These are phyloP conservation scores for Pyrus pyrifolia DNA, from an alignment of 306 rosid genomes.

Conservation along the genomic window DNA sequence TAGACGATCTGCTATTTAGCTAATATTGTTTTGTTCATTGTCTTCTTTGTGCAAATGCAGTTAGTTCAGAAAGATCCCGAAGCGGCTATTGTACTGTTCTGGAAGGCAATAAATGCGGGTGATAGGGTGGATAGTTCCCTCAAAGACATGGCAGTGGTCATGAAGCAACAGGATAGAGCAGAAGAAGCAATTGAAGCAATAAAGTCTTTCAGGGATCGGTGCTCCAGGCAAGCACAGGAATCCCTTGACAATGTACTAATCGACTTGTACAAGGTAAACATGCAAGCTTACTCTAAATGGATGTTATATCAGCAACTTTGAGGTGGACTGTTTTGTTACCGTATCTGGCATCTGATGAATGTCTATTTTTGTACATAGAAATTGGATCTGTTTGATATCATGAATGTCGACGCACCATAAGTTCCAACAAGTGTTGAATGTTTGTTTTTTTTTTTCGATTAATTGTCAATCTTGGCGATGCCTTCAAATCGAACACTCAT, in stretches of 20 bases:
- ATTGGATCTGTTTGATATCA: neutral
- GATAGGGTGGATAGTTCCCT: constrained; percentile 88
- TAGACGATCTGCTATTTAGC: neutral
- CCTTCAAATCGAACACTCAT: neutral
- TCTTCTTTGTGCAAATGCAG: constrained; percentile 25
- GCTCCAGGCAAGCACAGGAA: constrained; percentile 88
- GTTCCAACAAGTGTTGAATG: neutral
- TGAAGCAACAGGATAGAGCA: constrained; percentile 78
- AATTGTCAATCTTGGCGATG: neutral
- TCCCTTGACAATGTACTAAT: constrained; percentile 86
- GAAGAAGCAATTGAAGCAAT: constrained; percentile 95
- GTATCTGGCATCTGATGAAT: neutral
- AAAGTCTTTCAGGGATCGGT: constrained; percentile 51
- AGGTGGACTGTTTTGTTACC: neutral
- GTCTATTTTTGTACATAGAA: neutral
- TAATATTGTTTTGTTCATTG: neutral
- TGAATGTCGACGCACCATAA: neutral
- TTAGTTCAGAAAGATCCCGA: constrained; percentile 73
- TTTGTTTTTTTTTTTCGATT: neutral
- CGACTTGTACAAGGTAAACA: constrained; percentile 77
- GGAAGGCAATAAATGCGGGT: constrained; percentile 85
- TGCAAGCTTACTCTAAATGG: neutral
- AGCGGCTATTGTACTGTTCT: constrained; percentile 67
- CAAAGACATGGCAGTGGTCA: constrained; percentile 90
- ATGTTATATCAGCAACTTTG: neutral